Conservation (phyloP, 2,329 filamentous ascomycete species). For the Aspergillus sp. region DNA sequence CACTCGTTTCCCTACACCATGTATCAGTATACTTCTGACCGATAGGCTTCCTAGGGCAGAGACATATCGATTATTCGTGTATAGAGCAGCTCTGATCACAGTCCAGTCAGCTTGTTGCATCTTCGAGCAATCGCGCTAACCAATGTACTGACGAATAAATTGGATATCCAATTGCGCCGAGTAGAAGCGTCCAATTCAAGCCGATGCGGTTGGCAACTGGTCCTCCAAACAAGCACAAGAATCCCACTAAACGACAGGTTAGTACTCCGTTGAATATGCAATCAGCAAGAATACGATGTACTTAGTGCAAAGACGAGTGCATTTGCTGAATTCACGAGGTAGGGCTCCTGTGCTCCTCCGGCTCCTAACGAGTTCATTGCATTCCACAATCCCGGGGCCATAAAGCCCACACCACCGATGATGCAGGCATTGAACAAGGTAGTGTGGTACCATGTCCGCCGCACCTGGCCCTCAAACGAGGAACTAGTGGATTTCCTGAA, state of each 20-base stretch:
- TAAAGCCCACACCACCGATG: constrained; percentile 53
- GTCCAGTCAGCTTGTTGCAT: not conserved
- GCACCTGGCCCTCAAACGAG: not conserved
- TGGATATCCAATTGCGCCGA: constrained; percentile 48
- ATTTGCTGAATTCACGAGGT: constrained; percentile 53
- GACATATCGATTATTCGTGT: constrained; percentile 38
- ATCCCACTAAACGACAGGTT: constrained; percentile 25
- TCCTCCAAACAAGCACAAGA: constrained; percentile 47
- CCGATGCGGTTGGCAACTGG: constrained; percentile 51
- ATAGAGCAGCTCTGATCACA: constrained; percentile 40
- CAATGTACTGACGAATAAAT: constrained; percentile 24
- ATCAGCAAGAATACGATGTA: constrained; percentile 8
- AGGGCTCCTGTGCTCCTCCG: constrained; percentile 52
- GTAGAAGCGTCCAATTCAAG: constrained; percentile 43
- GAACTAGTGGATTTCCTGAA: no score
- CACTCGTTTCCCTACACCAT: constrained; percentile 46
- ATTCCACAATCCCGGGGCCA: constrained; percentile 50
- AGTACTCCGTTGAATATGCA: not conserved
- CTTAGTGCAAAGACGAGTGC: constrained; percentile 46
- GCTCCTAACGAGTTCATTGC: constrained; percentile 55
- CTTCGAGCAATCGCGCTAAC: not conserved
- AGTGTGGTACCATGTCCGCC: constrained; percentile 46
- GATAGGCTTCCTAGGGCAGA: not conserved
- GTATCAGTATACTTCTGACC: constrained; percentile 3
- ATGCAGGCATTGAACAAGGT: constrained; percentile 55